A percentile compares a stretch with the other conserved stretches of the same genome.
phyloP scores from a whole-genome alignment of 140 eudicot genomes.

The Anethum foeniculum region DNA sequence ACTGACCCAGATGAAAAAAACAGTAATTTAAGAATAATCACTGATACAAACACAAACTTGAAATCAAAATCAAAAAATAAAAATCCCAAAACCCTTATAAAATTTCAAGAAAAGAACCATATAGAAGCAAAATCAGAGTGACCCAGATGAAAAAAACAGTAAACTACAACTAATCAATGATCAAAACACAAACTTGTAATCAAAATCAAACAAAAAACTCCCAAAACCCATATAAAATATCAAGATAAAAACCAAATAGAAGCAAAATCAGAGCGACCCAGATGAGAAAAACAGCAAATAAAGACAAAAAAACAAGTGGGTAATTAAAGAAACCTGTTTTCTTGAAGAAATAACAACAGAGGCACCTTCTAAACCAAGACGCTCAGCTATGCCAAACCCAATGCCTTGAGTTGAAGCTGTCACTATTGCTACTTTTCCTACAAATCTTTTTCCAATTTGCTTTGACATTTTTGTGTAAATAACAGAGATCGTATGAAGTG shows the following conservation, averaged over 20 bases:
- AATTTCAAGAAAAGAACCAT: neutral
- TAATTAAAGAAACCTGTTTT: constrained; percentile 43
- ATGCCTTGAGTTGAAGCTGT: constrained; percentile 99
- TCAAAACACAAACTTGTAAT: neutral
- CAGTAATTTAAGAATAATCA: no score
- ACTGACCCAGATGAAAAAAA: no score
- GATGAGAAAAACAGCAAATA: neutral
- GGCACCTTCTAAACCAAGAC: constrained; percentile 95
- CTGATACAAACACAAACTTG: neutral
- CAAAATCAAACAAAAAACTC: neutral
- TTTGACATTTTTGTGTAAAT: constrained; percentile 35
- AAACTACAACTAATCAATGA: neutral
- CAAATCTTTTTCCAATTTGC: constrained; percentile 54
- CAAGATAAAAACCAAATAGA: neutral
- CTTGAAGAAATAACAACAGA: constrained; percentile 89
- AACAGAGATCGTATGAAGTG: no score
- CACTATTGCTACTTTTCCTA: constrained; percentile 79
- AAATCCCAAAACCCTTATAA: neutral
- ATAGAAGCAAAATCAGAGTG: neutral
- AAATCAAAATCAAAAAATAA: neutral
- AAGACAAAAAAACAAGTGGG: neutral
- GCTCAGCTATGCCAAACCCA: constrained; percentile 80
- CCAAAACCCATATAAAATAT: neutral
- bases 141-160: neutral
- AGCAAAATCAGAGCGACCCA: neutral